Evolutionary conservation across 805 yeast genomes (phyloP).

Genomic region (Lachancea mirantina): DNA sequence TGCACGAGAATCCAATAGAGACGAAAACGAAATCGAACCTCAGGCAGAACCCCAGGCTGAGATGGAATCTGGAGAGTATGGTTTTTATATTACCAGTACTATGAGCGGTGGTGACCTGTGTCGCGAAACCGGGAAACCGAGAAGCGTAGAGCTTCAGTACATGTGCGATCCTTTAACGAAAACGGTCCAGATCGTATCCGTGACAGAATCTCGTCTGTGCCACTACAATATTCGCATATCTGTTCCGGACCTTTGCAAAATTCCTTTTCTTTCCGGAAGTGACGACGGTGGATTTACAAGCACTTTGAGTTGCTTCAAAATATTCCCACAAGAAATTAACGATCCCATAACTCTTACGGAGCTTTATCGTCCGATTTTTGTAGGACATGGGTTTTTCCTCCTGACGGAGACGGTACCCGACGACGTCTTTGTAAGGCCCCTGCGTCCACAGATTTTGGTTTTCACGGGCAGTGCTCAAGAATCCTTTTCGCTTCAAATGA

Average conservation of each 20-base stretch:
- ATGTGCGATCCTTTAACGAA: conserved; percentile 40
- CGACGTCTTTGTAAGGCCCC: too few relatives aligned
- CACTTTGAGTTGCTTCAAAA: conserved; percentile 6
- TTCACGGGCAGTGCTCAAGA: conserved; percentile 1
- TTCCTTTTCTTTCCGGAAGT: conserved; percentile 24
- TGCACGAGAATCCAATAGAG: too few relatives aligned
- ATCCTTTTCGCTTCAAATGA: conserved; percentile 4
- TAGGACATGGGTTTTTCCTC: conserved; percentile 24
- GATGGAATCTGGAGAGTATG: conserved; percentile 27
- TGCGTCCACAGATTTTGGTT: too few relatives aligned
- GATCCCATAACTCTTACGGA: conserved; percentile 14
- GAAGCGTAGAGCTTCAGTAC: conserved; percentile 50
- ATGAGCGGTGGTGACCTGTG: conserved; percentile 51
- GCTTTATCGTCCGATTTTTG: conserved; percentile 20
- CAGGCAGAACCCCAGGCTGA: conserved; percentile 19
- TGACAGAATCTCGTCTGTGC: conserved; percentile 51
- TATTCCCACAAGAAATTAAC: not conserved
- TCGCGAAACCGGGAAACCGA: conserved; percentile 46
- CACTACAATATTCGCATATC: conserved; percentile 46
- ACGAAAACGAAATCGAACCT: conserved; percentile 14
- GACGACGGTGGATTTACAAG: conserved; percentile 9
- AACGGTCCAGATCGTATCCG: conserved; percentile 30
- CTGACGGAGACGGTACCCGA: conserved; percentile 8
- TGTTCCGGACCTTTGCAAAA: conserved; percentile 44
- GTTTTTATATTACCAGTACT: conserved; percentile 28